Percentiles rank a stretch among this genome's conserved stretches.
Evolutionary conservation across 352 stramenopile species (phyloP).

Genomic region (Halophytophthora batemanensis): DNA sequence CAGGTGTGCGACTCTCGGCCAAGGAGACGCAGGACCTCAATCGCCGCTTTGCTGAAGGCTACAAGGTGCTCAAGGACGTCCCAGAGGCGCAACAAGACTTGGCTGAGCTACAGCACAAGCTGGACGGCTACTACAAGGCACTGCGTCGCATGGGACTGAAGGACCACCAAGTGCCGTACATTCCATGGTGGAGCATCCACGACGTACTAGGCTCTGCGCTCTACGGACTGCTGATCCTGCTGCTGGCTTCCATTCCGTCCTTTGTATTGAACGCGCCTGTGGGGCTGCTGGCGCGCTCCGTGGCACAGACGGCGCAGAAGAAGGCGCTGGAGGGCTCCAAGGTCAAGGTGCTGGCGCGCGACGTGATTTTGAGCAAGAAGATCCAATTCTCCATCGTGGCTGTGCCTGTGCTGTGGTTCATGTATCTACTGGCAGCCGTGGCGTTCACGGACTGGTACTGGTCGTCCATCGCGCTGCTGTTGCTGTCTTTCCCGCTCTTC

Average conservation of each 20-base stretch:
- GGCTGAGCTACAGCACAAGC: slow-evolving; percentile 54
- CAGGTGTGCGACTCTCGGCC: slow-evolving; percentile 77
- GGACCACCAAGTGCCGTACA: slow-evolving; percentile 90
- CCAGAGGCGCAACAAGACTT: slow-evolving; percentile 63
- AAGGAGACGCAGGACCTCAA: slow-evolving; percentile 92
- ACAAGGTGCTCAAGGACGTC: slow-evolving; percentile 79
- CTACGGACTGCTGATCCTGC: slow-evolving; percentile 80
- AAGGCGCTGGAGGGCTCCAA: slow-evolving; percentile 84
- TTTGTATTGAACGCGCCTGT: slow-evolving; percentile 91
- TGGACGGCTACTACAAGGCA: slow-evolving; percentile 85
- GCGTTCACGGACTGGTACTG: slow-evolving; percentile 84
- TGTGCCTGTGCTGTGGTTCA: slow-evolving; percentile 84
- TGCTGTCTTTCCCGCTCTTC: slow-evolving; percentile 84
- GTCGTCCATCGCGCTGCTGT: slow-evolving; percentile 75
- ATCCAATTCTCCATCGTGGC: slow-evolving; percentile 91
- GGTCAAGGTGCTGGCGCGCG: slow-evolving; percentile 89
- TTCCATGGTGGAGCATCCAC: slow-evolving; percentile 85
- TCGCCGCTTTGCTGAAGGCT: slow-evolving; percentile 88
- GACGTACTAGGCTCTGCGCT: slow-evolving; percentile 88
- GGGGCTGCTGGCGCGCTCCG: slow-evolving; percentile 80
- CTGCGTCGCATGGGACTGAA: slow-evolving; percentile 87
- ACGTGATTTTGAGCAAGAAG: slow-evolving; percentile 93
- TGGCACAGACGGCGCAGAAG: slow-evolving; percentile 73
- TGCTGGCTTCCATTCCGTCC: slow-evolving; percentile 88
- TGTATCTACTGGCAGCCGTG: slow-evolving; percentile 83